Evolutionary conservation across 2,329 filamentous ascomycete genomes (phyloP), one percentile per base, ranked within the genome.

Genomic region (Sporothrix phasma): DNA sequence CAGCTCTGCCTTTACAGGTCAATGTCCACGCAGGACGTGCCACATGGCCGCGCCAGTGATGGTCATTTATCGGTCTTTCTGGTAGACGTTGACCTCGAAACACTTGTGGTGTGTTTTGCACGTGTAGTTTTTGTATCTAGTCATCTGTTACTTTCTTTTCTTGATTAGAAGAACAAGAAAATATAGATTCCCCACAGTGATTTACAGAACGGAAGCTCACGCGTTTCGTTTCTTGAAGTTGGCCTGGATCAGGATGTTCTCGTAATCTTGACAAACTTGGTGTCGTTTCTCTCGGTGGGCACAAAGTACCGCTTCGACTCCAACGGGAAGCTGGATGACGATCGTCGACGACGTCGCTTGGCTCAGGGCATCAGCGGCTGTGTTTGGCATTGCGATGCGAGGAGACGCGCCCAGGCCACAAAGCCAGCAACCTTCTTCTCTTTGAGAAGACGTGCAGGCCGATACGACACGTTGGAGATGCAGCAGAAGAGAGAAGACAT

Each of bases 51-150:
- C 77, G 73, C 77, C 78, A 80, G 66, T 78, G 77, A 65, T 80
- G 78, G 46, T 53, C 69, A 66, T 79, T 80, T 31, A 76, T 65
- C 0, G 78, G 67, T 80, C 71, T 66, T 78, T 79, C 70, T 80
- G 72, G 66, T 81, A 80, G 1, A 80, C n/a, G 67, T 80, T 81
- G 34, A 78, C 26, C 66, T 81, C 78, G 66, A 79, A 80, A 70
- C 80, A 81, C 66, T 74, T 77, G 66, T 80, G 74, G 67, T 81
- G 77, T 1, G 2, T 29, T 1, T 62, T 65, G 63, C 78, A 80
- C 61, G 72, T 77, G 72, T 73, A 80, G 67, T 80, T 81, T 70
- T 80, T 80, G 69, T 74, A 80, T 5, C 77, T 80, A 54, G 54
- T 0, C 34, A 39, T 10, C n/a, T 31, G 51, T 54, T 13, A 54